phyloP scores from a whole-genome alignment of 495 filamentous ascomycete species.

The Achaetomiella virescens region DNA sequence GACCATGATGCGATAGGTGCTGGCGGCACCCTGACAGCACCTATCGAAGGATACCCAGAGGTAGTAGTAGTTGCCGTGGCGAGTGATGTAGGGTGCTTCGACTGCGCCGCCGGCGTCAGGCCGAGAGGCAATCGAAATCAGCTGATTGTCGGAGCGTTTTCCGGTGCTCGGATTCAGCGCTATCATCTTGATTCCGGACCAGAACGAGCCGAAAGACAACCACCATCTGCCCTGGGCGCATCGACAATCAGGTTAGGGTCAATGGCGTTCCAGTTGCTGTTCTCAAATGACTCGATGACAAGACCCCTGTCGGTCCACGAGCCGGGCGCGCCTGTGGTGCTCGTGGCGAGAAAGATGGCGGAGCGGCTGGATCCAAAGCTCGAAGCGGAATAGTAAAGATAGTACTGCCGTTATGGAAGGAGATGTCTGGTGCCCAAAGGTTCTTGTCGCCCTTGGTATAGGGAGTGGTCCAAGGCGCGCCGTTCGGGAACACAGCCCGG shows the following conservation, averaged over 20 bases:
- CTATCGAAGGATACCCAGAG: slow-evolving; percentile 4
- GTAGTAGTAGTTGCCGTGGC: slow-evolving; percentile 2
- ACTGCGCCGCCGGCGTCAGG: neutral
- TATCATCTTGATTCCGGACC: slow-evolving; percentile 8
- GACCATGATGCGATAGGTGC: slow-evolving; percentile 8
- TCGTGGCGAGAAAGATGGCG: slow-evolving; percentile 8
- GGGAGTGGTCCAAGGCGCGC: slow-evolving; percentile 5
- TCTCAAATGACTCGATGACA: slow-evolving; percentile 5
- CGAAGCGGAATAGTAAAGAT: slow-evolving; percentile 8
- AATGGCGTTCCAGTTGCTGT: slow-evolving; percentile 2
- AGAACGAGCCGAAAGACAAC: slow-evolving; percentile 6
- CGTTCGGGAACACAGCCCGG: slow-evolving; percentile 3
- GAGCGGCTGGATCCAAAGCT: slow-evolving; percentile 6
- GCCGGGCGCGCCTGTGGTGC: slow-evolving; percentile 2
- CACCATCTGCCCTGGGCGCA: slow-evolving; percentile 6
- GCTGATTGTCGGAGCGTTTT: neutral
- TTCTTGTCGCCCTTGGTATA: slow-evolving; percentile 1
- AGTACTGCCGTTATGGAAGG: slow-evolving; percentile 6
- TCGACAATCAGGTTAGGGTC: slow-evolving; percentile 7
- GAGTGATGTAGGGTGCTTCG: slow-evolving; percentile 3
- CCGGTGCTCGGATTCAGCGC: neutral
- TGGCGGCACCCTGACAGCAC: slow-evolving; percentile 7
- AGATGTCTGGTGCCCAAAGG: slow-evolving; percentile 8
- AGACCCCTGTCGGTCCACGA: slow-evolving; percentile 4
- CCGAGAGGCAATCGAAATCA: neutral